Evolutionary conservation across 1,284 basidiomycete genomes (phyloP), one percentile per base, ranked within the genome.

Genomic region (Neolentinus lepideus): DNA sequence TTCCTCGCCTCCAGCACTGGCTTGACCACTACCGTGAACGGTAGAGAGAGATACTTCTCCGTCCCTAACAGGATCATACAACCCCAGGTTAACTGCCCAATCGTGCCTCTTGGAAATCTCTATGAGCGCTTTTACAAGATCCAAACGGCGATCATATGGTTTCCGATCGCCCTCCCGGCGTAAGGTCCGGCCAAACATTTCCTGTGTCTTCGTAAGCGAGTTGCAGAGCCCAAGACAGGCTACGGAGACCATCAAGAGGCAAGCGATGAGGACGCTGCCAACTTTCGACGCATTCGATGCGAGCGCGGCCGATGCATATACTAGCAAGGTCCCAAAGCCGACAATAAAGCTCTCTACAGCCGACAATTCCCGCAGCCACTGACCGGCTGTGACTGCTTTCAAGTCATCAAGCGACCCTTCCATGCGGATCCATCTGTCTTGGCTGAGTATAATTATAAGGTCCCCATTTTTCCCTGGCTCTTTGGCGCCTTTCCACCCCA

Each of bases 361-460:
- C 4, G 48, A 21, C 26, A 9, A 6, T 25, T 51, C 48, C 10
- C 48, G 21, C 21, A 51, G 26, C 48, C 48, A 51, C 26, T 51
- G 48, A 10, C 48, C 48, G 25, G 21, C 56, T 21, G 25, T 52
- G 9, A 29, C 48, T 47, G 53, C 45, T 51, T 59, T 57, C 14
- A 59, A 21, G 33, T 59, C 58, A 50, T 56, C 43, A 8, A 55
- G 50, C n/a, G 21, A 21, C 12, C 58, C 58, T 6, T 38, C 31
- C 51, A 60, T 51, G 12, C 58, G 48, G 4, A 58, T 31, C 58
- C 57, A 58, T 14, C 57, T 54, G 25, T 60, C 57, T 27, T 58
- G 58, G 52, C 54, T 60, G 55, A 60, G 57, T 6, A 60, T 47
- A 19, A 60, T 43, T 8, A 60, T 43, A 22, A 60, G 38, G 46